Evolutionary conservation across 2,329 filamentous ascomycete genomes (phyloP).

Genomic region (Fusarium devonianum): DNA sequence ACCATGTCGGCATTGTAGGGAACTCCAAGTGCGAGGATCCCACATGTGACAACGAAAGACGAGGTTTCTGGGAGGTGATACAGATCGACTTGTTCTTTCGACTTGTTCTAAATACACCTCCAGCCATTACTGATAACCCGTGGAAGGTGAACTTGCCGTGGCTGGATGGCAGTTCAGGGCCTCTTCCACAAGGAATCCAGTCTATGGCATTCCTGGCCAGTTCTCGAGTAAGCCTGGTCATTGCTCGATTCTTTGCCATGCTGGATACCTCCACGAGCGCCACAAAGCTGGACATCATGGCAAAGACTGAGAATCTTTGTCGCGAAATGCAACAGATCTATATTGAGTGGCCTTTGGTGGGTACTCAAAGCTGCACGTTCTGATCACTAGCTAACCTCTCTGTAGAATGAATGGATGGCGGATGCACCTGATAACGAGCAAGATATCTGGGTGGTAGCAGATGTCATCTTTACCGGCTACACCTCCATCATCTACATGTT

Average conservation of each 20-base stretch:
- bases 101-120: constrained; percentile 43
- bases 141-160: constrained; percentile 47
- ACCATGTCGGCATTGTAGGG: constrained; percentile 7
- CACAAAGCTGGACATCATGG: constrained; percentile 33
- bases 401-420: constrained; percentile 38
- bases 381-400: background rate
- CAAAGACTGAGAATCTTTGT: constrained; percentile 41
- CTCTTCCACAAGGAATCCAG: constrained; percentile 33
- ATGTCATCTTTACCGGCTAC: constrained; percentile 43
- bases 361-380: rapidly evolving
- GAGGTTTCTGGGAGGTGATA: constrained; percentile 45
- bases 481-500: constrained; percentile 47
- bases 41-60: constrained; percentile 37
- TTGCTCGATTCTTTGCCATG: constrained; percentile 43
- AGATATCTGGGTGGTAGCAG: constrained; percentile 41
- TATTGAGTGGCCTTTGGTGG: constrained; percentile 42
- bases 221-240: constrained; percentile 41
- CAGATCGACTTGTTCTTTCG: constrained; percentile 45
- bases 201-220: constrained; percentile 40
- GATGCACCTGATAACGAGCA: constrained; percentile 26
- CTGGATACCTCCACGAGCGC: constrained; percentile 35
- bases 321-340: constrained; percentile 40
- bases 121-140: constrained; percentile 36
- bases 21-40: constrained; percentile 4
- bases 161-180: constrained; percentile 36